phyloP scores from a whole-genome alignment of 192 early-diverging fungal species.

The Dimargaris xerosporica region DNA sequence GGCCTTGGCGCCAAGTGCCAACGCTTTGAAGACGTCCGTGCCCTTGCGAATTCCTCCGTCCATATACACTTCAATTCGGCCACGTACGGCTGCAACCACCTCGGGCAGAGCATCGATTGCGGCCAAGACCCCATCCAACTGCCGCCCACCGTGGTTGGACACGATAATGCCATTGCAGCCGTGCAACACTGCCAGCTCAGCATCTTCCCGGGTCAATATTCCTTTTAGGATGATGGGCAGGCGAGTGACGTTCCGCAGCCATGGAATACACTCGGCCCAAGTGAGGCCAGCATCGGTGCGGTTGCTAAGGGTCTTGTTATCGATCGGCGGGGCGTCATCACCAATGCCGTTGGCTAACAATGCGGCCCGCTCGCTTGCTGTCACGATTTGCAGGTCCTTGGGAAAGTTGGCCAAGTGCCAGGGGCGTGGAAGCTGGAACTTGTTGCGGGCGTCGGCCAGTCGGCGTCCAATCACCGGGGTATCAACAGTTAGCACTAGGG shows the following conservation, averaged over 20 bases:
- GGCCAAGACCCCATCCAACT: slow-evolving; percentile 67
- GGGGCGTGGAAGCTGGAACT: slow-evolving; percentile 42
- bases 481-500: slow-evolving; percentile 42
- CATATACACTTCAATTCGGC: slow-evolving; percentile 66
- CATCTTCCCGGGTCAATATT: slow-evolving; percentile 79
- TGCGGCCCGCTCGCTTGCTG: slow-evolving; percentile 7
- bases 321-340: not conserved
- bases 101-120: slow-evolving; percentile 82
- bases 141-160: slow-evolving; percentile 94
- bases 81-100: slow-evolving; percentile 58
- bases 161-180: slow-evolving; percentile 78
- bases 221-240: slow-evolving; percentile 91
- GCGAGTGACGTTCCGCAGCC: slow-evolving; percentile 69
- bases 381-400: slow-evolving; percentile 13
- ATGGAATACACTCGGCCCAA: slow-evolving; percentile 73
- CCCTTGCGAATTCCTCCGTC: slow-evolving; percentile 91
- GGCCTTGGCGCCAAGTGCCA: slow-evolving; percentile 86
- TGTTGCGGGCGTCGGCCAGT: slow-evolving; percentile 38
- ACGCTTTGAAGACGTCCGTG: slow-evolving; percentile 87
- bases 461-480: slow-evolving; percentile 36
- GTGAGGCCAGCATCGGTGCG: slow-evolving; percentile 55
- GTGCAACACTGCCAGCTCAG: slow-evolving; percentile 57
- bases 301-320: slow-evolving; percentile 22
- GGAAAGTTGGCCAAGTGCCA: slow-evolving; percentile 51
- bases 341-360: not conserved